Conservation (phyloP, 352 stramenopile genomes). For the Phytophthora melonis region DNA sequence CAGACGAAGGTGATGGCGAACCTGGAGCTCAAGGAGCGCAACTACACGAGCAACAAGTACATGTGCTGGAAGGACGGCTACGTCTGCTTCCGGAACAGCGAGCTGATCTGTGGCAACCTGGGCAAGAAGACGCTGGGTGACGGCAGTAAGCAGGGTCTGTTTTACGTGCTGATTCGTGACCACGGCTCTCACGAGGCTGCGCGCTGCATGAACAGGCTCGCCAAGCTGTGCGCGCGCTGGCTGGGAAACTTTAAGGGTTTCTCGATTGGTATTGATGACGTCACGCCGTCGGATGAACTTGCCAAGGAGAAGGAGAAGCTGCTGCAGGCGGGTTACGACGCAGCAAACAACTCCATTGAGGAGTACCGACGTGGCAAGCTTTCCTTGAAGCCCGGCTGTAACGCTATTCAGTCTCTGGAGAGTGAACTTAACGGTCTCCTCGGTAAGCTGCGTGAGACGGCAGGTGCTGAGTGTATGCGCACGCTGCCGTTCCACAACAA, state of each 20-base stretch:
- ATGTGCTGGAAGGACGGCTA: slow-evolving; percentile 99
- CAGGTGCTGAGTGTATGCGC: slow-evolving; percentile 98
- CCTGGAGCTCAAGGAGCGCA: slow-evolving; percentile 95
- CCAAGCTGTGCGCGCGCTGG: slow-evolving; percentile 98
- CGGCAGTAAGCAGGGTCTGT: slow-evolving; percentile 97
- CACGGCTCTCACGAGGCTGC: slow-evolving; percentile 93
- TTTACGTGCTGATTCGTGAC: slow-evolving; percentile 98
- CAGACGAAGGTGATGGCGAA: slow-evolving; percentile 85
- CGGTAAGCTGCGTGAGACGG: slow-evolving; percentile 97
- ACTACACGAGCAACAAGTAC: slow-evolving; percentile 95
- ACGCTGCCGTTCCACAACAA: slow-evolving; percentile 98
- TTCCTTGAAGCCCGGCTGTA: slow-evolving; percentile 96
- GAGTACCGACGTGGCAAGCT: slow-evolving; percentile 96
- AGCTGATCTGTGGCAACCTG: slow-evolving; percentile 98
- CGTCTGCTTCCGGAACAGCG: slow-evolving; percentile 96
- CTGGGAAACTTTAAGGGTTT: slow-evolving; percentile 98
- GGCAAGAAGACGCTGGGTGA: slow-evolving; percentile 99
- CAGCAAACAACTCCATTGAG: slow-evolving; percentile 92
- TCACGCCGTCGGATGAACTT: slow-evolving; percentile 97
- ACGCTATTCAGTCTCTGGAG: slow-evolving; percentile 98
- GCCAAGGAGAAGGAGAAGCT: slow-evolving; percentile 95
- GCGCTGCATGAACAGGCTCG: slow-evolving; percentile 98
- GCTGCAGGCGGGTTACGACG: slow-evolving; percentile 87
- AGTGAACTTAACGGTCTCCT: slow-evolving; percentile 98
- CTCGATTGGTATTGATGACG: slow-evolving; percentile 99